Evolutionary conservation across 441 rosid species (phyloP).

Genomic region (Gossypium gossypioides): DNA sequence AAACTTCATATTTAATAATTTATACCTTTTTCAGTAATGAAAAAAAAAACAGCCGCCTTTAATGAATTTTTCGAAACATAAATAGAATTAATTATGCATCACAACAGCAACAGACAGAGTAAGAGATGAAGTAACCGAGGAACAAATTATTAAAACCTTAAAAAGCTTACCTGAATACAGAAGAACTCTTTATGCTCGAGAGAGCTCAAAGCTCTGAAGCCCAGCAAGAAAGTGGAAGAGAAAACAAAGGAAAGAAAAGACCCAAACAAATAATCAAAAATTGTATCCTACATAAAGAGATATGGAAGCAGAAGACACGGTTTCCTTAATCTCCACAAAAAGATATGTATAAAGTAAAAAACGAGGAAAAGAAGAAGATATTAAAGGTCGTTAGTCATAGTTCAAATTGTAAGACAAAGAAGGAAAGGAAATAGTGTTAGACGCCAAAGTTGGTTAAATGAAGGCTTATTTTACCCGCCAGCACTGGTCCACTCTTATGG

Average conservation of each 20-base stretch:
- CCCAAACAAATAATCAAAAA: background rate
- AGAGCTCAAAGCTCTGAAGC: slow-evolving; percentile 1
- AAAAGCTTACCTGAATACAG: background rate
- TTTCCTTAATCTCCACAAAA: background rate
- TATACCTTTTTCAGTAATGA: background rate
- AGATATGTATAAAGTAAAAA: too few species aligned
- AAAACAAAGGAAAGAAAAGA: background rate
- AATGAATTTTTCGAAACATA: background rate
- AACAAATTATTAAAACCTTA: background rate
- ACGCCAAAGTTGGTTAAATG: slow-evolving; percentile 1
- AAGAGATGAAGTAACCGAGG: background rate
- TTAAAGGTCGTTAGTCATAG: slow-evolving; percentile 8
- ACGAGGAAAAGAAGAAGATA: background rate
- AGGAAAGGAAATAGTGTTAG: background rate
- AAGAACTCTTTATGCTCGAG: background rate
- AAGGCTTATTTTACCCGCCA: slow-evolving; percentile 22
- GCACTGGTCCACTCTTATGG: slow-evolving; percentile 10
- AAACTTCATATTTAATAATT: background rate
- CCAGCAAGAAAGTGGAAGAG: slow-evolving; percentile 8
- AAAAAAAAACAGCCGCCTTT: background rate
- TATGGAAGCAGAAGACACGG: background rate
- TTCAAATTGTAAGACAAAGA: background rate
- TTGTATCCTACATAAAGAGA: background rate
- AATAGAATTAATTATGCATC: background rate
- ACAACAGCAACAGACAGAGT: background rate